These are phyloP conservation scores for Onygena corvina DNA, from an alignment of 2,329 filamentous ascomycete species.

Conservation along the genomic window DNA sequence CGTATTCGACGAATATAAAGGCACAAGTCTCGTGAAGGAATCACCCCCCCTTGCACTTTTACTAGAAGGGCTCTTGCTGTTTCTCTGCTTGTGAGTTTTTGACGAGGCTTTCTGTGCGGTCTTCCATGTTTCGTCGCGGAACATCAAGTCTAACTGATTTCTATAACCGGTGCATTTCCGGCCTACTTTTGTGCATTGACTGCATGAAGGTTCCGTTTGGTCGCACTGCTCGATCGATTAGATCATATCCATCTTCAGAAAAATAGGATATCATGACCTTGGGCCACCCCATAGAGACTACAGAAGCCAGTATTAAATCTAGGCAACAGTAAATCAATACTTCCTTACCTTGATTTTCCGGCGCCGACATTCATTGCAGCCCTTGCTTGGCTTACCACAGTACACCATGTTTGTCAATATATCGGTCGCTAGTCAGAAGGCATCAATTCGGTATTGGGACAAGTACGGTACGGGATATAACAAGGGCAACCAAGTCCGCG, in stretches of 20 bases:
- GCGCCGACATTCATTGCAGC: constrained; percentile 33
- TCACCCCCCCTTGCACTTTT: too few species aligned
- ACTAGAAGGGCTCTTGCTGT: not conserved
- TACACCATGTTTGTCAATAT: constrained; percentile 26
- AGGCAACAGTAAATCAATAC: not conserved
- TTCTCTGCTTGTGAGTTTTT: not conserved
- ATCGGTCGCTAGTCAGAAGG: too few species aligned
- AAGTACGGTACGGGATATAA: too few species aligned
- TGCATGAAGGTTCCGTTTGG: constrained; percentile 48
- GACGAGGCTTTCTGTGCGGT: constrained; percentile 41
- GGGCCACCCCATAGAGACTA: too few species aligned
- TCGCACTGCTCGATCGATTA: constrained; percentile 36
- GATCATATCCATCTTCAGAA: not conserved
- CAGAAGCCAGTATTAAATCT: not conserved
- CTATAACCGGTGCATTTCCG: constrained; percentile 53
- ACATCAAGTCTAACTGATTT: constrained; percentile 53
- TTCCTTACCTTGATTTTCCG: constrained; percentile 35
- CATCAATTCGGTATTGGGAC: too few species aligned
- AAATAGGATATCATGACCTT: too few species aligned
- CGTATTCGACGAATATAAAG: not conserved
- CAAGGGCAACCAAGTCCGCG: too few species aligned
- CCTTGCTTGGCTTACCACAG: constrained; percentile 36
- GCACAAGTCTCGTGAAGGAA: not conserved
- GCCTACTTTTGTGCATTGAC: constrained; percentile 49
- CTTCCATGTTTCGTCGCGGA: constrained; percentile 53